Evolutionary conservation across 371 early-diverging fungal genomes (phyloP), one percentile per base, ranked within the genome.

Genomic region (Haplosporangium sp.): DNA sequence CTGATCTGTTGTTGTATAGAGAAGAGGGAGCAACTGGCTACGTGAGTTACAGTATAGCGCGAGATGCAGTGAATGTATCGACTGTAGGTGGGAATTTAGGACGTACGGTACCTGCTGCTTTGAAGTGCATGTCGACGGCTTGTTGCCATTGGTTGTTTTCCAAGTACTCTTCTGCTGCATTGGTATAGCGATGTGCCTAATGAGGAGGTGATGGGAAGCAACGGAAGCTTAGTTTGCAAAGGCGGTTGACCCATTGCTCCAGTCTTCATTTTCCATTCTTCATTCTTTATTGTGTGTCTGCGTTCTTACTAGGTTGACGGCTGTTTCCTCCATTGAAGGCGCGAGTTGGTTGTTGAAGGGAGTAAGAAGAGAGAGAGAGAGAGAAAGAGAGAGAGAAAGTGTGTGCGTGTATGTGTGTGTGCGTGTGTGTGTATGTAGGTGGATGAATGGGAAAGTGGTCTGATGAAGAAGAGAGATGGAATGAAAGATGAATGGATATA

Each of bases 101-200:
- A 29, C 50, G 18, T 9, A 9, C 18, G 9, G 50, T 70, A 76
- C 77, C 71, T 23, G 73, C 80, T 41, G 80, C 80, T 5, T 47
- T 53, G 14, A 69, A 29, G 29, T 79, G 80, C 61, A 72, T 62
- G 16, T 69, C 73, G 18, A 66, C 56, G 10, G 80, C 80, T 14
- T 79, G 60, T 0, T 53, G 58, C 73, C 67, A 68, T 37, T 55
- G 55, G 18, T 51, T 56, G 20, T 36, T 45, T 8, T 79, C 80
- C n/a, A 67, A 53, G 16, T 57, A 50, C 16, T 67, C 79, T 12
- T 79, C 79, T 40, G 79, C 79, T 6, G 46, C 62, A 14, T 61
- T 68, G 41, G 73, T 72, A 46, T 72, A 68, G 12, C 73, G 69
- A 68, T 79, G 80, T 37, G 80, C 80, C 73, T 79, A 68, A 55